Evolutionary conservation across 78 protist species (phyloP).

Genomic region (Polysphondylium violaceum): DNA sequence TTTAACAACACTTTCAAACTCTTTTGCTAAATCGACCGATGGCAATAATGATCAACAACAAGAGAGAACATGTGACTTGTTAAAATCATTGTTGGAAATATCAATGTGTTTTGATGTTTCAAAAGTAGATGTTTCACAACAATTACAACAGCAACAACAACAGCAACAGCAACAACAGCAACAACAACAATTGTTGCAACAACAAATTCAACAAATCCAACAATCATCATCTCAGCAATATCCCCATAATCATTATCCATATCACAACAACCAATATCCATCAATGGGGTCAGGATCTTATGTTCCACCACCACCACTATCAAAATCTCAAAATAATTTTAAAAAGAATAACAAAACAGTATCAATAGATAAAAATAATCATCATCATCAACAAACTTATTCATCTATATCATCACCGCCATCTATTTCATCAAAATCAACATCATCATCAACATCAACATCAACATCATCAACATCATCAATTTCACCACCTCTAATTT

Average conservation of each 20-base stretch:
- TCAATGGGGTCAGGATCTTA: too few relatives aligned
- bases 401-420: not conserved
- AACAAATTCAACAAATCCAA: not conserved
- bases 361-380: not conserved
- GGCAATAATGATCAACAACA: too few relatives aligned
- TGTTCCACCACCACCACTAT: not conserved
- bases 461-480: not conserved
- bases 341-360: not conserved
- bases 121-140: not conserved
- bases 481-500: not conserved
- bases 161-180: slow-evolving; percentile 33
- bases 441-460: too few relatives aligned
- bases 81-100: slow-evolving; percentile 17
- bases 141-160: not conserved
- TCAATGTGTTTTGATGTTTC: slow-evolving; percentile 13
- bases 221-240: not conserved
- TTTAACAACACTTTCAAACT: not conserved
- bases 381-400: not conserved
- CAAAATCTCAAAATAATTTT: not conserved
- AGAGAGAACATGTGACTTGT: too few relatives aligned
- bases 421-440: not conserved
- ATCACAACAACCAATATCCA: too few relatives aligned
- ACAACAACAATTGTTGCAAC: slow-evolving; percentile 8
- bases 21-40: not conserved
- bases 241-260: too few relatives aligned